Conservation (phyloP, 2,329 filamentous ascomycete species). For the Podosphaera xanthii region DNA sequence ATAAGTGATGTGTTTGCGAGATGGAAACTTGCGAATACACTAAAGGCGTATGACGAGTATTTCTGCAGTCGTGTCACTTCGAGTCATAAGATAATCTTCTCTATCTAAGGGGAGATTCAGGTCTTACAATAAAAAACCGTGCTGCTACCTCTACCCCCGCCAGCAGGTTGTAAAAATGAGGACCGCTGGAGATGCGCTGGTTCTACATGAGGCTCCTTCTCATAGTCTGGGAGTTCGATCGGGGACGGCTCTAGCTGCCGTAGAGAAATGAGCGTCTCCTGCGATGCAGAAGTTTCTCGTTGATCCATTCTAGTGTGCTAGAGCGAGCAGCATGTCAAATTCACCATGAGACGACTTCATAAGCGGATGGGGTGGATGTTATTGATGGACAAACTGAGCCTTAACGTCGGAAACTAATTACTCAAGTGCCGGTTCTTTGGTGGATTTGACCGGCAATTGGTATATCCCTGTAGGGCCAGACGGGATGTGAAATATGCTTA, state of each 20-base stretch:
- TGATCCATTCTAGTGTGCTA: too few species aligned
- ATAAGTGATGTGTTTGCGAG: conserved; percentile 63
- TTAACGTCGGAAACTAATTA: too few species aligned
- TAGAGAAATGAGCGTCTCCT: conserved; percentile 24
- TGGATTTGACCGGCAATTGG: too few species aligned
- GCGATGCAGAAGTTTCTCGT: too few species aligned
- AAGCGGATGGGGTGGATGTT: too few species aligned
- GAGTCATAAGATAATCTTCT: not conserved
- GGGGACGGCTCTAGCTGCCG: conserved; percentile 65
- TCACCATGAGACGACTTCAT: too few species aligned
- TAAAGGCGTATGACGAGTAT: conserved; percentile 74
- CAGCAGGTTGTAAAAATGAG: conserved; percentile 32
- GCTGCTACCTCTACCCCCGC: conserved; percentile 19
- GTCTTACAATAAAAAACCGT: conserved; percentile 53
- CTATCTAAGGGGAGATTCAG: not conserved
- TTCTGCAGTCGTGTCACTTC: conserved; percentile 56
- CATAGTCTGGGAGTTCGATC: conserved; percentile 34
- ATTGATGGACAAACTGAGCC: too few species aligned
- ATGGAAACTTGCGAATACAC: conserved; percentile 54
- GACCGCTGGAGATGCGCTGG: conserved; percentile 23
- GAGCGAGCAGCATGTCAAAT: too few species aligned
- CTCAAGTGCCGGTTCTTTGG: too few species aligned
- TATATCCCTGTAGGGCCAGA: too few species aligned
- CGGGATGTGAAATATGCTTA: too few species aligned
- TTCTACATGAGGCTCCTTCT: conserved; percentile 18